These are phyloP conservation scores for Solanum virginianum DNA, from an alignment of 257 asterid species.

Conservation along the genomic window DNA sequence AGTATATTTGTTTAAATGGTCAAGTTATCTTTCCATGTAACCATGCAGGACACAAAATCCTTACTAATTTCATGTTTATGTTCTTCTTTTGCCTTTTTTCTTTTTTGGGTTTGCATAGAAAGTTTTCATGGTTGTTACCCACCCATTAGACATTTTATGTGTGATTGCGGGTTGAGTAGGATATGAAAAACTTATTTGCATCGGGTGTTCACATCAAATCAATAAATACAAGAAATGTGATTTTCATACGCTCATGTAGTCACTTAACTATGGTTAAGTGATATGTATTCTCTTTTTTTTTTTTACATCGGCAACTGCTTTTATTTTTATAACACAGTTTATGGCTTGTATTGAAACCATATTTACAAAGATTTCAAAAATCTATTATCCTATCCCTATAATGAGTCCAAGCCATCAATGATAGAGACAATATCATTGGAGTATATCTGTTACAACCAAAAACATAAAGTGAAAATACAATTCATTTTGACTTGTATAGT, in stretches of 20 bases:
- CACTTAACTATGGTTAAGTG: not conserved
- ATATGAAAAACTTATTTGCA: not conserved
- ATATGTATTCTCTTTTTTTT: not conserved
- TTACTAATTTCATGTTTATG: not conserved
- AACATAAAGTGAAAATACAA: no score
- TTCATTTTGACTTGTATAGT: no score
- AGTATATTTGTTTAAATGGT: not conserved
- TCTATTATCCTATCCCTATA: no score
- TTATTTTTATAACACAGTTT: no score
- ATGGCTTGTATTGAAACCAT: no score
- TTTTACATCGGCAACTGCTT: no score
- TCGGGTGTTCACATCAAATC: not conserved
- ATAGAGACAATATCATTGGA: no score
- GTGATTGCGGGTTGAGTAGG: not conserved
- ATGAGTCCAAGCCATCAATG: no score
- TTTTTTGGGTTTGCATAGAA: not conserved
- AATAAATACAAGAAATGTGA: not conserved
- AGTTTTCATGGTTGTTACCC: not conserved
- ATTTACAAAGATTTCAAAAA: no score
- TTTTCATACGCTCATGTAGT: not conserved
- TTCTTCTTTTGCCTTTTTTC: not conserved
- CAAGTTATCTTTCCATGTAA: not conserved
- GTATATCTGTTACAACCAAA: no score
- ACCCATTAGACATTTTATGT: not conserved
- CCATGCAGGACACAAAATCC: not conserved